Percentiles rank a stretch among this genome's conserved stretches.
phyloP scores from a whole-genome alignment of 2,329 filamentous ascomycete genomes.

The Fusarium tjaetaba region DNA sequence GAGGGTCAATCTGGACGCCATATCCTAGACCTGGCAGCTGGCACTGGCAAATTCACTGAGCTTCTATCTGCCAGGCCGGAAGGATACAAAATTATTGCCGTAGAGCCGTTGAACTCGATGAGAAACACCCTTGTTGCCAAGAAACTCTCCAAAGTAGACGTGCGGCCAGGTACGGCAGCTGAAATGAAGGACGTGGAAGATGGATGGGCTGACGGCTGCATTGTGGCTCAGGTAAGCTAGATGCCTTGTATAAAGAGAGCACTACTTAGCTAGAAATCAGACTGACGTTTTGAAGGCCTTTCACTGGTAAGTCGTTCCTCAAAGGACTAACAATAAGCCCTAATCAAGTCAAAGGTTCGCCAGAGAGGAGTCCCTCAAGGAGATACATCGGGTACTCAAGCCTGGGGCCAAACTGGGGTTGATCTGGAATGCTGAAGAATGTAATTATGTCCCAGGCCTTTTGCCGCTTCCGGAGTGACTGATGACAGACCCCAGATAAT shows the following conservation, averaged over 20 bases:
- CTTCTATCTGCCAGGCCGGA: slow-evolving; percentile 67
- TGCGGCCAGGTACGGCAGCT: slow-evolving; percentile 67
- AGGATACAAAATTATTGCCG: slow-evolving; percentile 66
- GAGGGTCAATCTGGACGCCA: slow-evolving; percentile 56
- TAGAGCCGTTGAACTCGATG: slow-evolving; percentile 75
- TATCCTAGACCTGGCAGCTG: slow-evolving; percentile 72
- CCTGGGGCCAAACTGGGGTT: slow-evolving; percentile 69
- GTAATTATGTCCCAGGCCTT: slow-evolving; percentile 52
- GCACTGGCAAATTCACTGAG: slow-evolving; percentile 77
- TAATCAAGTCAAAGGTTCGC: slow-evolving; percentile 67
- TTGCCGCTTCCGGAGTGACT: not conserved
- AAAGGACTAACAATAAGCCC: not conserved
- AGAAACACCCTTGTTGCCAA: slow-evolving; percentile 68
- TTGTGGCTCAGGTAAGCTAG: slow-evolving; percentile 72
- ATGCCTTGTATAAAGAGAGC: not conserved
- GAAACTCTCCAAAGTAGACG: slow-evolving; percentile 62
- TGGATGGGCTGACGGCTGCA: slow-evolving; percentile 70
- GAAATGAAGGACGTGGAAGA: slow-evolving; percentile 62
- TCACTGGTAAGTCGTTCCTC: slow-evolving; percentile 60
- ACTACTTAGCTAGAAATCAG: not conserved
- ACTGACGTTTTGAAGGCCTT: slow-evolving; percentile 54
- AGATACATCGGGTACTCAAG: slow-evolving; percentile 74
- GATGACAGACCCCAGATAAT: slow-evolving; percentile 63
- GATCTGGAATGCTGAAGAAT: slow-evolving; percentile 81
- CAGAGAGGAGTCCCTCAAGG: slow-evolving; percentile 66